These are phyloP conservation scores for Mercurialis annua DNA, from an alignment of 345 rosid genomes.

Conservation along the genomic window DNA sequence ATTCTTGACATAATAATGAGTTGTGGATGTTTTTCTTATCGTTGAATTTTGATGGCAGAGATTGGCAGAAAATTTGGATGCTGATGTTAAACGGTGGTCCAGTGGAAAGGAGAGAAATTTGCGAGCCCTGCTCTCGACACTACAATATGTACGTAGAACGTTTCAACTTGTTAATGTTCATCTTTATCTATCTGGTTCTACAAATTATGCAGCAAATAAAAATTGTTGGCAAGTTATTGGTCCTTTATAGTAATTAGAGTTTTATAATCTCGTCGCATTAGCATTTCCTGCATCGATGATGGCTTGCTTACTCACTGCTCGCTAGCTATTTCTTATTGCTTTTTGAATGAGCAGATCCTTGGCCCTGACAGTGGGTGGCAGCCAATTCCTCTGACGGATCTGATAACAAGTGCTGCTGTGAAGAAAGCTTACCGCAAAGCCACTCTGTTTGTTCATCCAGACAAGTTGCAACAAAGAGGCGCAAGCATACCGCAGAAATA, in stretches of 20 bases:
- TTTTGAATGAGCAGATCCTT: conserved; percentile 58
- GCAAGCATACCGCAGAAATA: conserved; percentile 89
- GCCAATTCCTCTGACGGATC: conserved; percentile 73
- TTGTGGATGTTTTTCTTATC: conserved; percentile 17
- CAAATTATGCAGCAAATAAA: neutral
- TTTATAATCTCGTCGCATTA: no score
- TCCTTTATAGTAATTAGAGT: no score
- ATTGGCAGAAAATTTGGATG: conserved; percentile 70
- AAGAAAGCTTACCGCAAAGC: conserved; percentile 93
- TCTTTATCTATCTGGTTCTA: neutral
- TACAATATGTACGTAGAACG: conserved; percentile 63
- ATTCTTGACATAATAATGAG: neutral
- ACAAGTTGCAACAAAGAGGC: conserved; percentile 94
- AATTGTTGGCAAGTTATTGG: no score
- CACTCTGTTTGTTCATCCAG: conserved; percentile 87
- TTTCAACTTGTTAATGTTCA: neutral
- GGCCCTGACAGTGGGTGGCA: conserved; percentile 96
- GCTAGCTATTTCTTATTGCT: neutral
- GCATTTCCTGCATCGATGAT: no score
- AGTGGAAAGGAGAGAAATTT: conserved; percentile 80
- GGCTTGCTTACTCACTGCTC: neutral
- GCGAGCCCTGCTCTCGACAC: conserved; percentile 88
- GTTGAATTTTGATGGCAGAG: conserved; percentile 48
- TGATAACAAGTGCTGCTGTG: conserved; percentile 61
- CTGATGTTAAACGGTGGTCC: conserved; percentile 93